phyloP scores from a whole-genome alignment of 2,329 filamentous ascomycete species.

The Paradendryphiella salina region DNA sequence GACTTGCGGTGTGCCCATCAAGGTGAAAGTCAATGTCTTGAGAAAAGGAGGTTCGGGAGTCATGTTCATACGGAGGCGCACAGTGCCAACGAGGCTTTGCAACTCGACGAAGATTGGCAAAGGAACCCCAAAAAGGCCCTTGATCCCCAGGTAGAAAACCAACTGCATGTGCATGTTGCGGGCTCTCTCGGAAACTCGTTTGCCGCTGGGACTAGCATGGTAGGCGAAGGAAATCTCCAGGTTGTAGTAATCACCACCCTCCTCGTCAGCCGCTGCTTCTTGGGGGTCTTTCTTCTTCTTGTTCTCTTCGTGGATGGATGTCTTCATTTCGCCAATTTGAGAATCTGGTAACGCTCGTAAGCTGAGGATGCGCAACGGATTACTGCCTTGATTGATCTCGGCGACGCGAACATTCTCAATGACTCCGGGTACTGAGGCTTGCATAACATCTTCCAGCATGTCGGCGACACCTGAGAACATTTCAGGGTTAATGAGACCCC shows the following conservation, averaged over 20 bases:
- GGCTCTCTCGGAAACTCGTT: constrained; percentile 75
- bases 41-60: constrained; percentile 89
- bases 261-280: constrained; percentile 84
- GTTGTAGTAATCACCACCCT: constrained; percentile 91
- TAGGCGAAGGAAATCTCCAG: constrained; percentile 89
- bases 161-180: constrained; percentile 97
- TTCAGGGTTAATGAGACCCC: constrained; percentile 91
- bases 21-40: constrained; percentile 86
- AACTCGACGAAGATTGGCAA: constrained; percentile 88
- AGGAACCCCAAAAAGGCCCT: constrained; percentile 85
- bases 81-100: constrained; percentile 86
- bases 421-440: constrained; percentile 84
- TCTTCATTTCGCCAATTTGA: constrained; percentile 79
- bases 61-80: constrained; percentile 79
- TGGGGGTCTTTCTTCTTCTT: constrained; percentile 81
- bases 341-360: constrained; percentile 81
- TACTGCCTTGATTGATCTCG: constrained; percentile 91
- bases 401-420: constrained; percentile 95
- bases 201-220: constrained; percentile 75
- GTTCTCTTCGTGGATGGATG: constrained; percentile 77
- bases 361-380: constrained; percentile 85
- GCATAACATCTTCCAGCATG: constrained; percentile 94
- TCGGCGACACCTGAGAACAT: constrained; percentile 94
- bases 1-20: constrained; percentile 92
- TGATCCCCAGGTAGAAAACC: constrained; percentile 89